Conservation (phyloP, 805 yeast species). For the Nakazawaea ishiwadae region DNA sequence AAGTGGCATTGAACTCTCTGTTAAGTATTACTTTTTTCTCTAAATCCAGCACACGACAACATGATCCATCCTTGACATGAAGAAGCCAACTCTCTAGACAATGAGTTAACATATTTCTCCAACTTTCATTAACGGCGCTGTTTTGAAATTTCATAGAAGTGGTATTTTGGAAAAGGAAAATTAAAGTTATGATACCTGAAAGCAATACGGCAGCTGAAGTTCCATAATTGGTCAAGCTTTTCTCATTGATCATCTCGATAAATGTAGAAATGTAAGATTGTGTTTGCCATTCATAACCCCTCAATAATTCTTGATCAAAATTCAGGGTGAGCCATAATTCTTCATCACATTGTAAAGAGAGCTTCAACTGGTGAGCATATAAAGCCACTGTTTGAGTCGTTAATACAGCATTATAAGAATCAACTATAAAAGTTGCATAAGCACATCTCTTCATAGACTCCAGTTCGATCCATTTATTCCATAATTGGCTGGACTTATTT, state of each 20-base stretch:
- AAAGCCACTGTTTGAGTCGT: slow-evolving; percentile 6
- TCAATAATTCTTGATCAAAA: slow-evolving; percentile 11
- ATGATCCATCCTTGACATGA: slow-evolving; percentile 2
- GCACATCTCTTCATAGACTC: slow-evolving; percentile 73
- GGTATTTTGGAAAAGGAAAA: slow-evolving; percentile 10
- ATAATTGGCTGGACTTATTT: slow-evolving; percentile 18
- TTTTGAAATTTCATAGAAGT: slow-evolving; percentile 1
- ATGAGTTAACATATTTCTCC: slow-evolving; percentile 9
- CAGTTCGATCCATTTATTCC: slow-evolving; percentile 66
- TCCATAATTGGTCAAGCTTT: background rate
- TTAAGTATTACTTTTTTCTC: background rate
- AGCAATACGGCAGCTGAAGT: background rate
- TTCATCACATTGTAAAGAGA: slow-evolving; percentile 62
- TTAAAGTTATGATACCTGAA: slow-evolving; percentile 7
- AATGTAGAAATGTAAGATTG: slow-evolving; percentile 6
- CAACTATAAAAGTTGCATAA: slow-evolving; percentile 15
- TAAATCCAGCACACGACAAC: background rate
- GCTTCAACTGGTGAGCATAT: slow-evolving; percentile 53
- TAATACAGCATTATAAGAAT: slow-evolving; percentile 7
- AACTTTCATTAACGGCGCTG: slow-evolving; percentile 1
- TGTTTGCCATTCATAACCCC: slow-evolving; percentile 4
- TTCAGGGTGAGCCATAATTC: slow-evolving; percentile 43
- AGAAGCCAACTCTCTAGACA: slow-evolving; percentile 11
- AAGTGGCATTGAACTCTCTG: background rate
- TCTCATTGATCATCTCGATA: slow-evolving; percentile 9